Base-by-base conservation (phyloP, 495 filamentous ascomycete genomes). In the Terfezia boudieri region DNA sequence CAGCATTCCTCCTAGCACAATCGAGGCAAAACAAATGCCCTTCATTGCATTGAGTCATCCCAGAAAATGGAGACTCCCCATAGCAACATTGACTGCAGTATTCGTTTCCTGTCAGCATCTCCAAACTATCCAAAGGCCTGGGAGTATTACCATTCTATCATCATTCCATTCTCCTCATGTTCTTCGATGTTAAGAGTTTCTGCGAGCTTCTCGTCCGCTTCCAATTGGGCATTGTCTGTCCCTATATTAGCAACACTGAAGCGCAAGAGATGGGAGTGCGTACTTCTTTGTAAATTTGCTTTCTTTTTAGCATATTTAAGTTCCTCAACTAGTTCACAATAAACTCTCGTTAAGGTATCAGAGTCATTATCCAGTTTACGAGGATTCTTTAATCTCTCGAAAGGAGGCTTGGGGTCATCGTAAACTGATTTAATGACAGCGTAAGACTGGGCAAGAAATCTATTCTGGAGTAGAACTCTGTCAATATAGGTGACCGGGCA, bases 11-110 rank as follows among this genome's bases (percentile, higher is more conserved):
- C 59, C 66, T 73, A 20, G 78, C 74, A 61, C 86, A 94, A 14
- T 65, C 70, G 32, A 68, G 70, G 66, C 86, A 94, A 62, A 87
- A 84, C 64, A 75, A 79, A 62, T 85, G 80, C 0, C 71, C 66
- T 38, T 70, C 70, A 51, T 78, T 68, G 67, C 86, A 93, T 49
- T 78, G 74, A 3, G 82, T 73, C 71, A 81, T 77, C 36, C 75
- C 71, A 61, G 84, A 80, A 50, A 75, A 66, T 8, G 82, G 70
- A 52, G 71, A 73, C 3, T 86, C 80, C 10, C 70, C 68, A 58
- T 72, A 89, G 62, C 86, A 93, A 60, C 82, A 84, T 14, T 70
- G 73, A 59, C 49, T 51, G 22, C 26, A 7, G 4, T 32, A 32
- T 0, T 32, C 26, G 26, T 32, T 32, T 32, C 26, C 26, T 32